Percentiles rank a stretch among this genome's conserved stretches.
These are phyloP conservation scores for Trypanosomatidae sp. DNA, from an alignment of 208 protist species.

Conservation along the genomic window DNA sequence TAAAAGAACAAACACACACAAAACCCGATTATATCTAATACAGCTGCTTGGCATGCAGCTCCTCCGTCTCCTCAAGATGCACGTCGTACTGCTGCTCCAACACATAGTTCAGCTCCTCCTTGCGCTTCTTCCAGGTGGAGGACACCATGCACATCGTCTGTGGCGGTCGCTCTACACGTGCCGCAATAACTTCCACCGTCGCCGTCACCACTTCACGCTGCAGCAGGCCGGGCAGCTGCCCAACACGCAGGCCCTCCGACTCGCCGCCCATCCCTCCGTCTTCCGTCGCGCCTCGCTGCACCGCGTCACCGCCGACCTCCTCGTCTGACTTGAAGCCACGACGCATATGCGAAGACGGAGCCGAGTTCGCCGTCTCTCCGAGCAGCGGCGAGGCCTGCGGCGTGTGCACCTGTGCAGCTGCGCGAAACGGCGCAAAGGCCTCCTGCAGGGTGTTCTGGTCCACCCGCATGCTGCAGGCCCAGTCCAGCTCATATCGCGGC, in stretches of 20 bases:
- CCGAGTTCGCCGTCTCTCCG: neutral
- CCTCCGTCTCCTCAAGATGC: conserved; percentile 32
- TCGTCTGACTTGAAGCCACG: neutral
- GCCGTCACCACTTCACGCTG: conserved; percentile 13
- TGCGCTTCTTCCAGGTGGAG: conserved; percentile 36
- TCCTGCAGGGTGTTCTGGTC: conserved; percentile 28
- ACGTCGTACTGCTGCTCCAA: conserved; percentile 53
- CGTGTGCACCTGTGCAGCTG: neutral
- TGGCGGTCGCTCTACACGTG: conserved; percentile 17
- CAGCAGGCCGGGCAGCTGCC: conserved; percentile 4
- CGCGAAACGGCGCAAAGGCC: conserved; percentile 11
- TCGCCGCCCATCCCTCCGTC: neutral
- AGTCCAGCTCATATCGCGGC: conserved; percentile 65
- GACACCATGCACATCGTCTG: conserved; percentile 30
- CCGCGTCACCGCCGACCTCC: neutral
- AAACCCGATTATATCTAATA: no score
- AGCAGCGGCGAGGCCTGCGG: neutral
- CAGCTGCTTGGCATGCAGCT: conserved; percentile 11
- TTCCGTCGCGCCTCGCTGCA: neutral
- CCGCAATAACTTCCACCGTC: conserved; percentile 19
- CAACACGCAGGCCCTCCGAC: neutral
- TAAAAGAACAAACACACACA: no score
- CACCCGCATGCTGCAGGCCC: conserved; percentile 48
- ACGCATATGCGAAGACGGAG: neutral
- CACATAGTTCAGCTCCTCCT: conserved; percentile 37